Base-by-base conservation (phyloP, 441 rosid species). In the Adansonia grandidieri region DNA sequence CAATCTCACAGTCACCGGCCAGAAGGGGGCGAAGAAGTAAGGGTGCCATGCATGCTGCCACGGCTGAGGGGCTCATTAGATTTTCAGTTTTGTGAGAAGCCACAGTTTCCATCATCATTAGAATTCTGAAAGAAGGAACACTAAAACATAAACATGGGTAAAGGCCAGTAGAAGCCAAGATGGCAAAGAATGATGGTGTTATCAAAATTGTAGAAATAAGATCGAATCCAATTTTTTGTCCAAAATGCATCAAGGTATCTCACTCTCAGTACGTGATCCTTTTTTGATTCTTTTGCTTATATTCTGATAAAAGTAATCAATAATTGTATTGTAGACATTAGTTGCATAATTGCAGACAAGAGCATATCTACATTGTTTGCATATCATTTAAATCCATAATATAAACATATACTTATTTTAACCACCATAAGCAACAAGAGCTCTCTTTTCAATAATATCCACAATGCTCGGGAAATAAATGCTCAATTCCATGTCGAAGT, bases 41-140 rank as follows among this genome's bases (percentile, higher is more conserved):
- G 79, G 99, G 99, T 78, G 98, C 99, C 98, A 95, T 95, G 87
- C 99, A 95, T 81, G 98, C 99, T 61, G 99, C 98, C 79, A 97
- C 99, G 22, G 99, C 98, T 71, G 98, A 92, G 80, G 91, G 77
- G 92, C 97, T 95, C 99, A 97, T 97, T 81, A 93, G 89, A 83
- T 95, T 97, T 82, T 78, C 89, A 74, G 82, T 79, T 89, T 88
- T 93, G 82, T 89, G 85, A 77, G 95, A 89, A 83, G 98, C 94
- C 80, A 97, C 88, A 77, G 77, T 72, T 90, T 90, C 96, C 99
- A 97, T 97, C 99, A 97, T 93, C 80, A 77, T 73, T 78, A 97
- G 91, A 82, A 95, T 94, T 90, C 99, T 96, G 86, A 84, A 85
- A 70, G 19, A 47, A 65, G 71, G 42, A 79, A 62, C 17, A 77